Conservation (phyloP, 83 land plant genomes). For the Diphasiastrum complanatum region DNA sequence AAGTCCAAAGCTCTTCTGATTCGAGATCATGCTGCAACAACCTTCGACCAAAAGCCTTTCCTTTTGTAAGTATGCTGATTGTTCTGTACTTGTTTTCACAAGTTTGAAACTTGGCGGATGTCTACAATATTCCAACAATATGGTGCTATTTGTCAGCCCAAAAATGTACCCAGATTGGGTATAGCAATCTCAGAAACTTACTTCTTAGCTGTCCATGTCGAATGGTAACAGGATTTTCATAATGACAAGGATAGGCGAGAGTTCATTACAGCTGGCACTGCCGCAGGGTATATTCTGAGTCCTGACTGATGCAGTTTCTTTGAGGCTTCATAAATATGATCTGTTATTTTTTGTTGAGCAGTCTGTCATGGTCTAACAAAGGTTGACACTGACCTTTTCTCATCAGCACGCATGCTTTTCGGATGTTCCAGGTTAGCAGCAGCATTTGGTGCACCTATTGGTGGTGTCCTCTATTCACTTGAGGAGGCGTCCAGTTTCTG, state of each 20-base stretch:
- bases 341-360: not conserved
- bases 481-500: conserved; percentile 50
- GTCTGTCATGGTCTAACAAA: not conserved
- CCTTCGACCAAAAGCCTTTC: not conserved
- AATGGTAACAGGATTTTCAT: conserved; percentile 42
- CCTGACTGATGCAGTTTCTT: not conserved
- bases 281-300: conserved; percentile 27
- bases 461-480: conserved; percentile 42
- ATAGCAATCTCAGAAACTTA: no score
- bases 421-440: conserved; percentile 36
- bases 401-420: not conserved
- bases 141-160: no score
- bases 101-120: no score
- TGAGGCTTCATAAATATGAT: not conserved
- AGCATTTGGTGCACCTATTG: conserved; percentile 46
- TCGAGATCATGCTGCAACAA: conserved; percentile 25
- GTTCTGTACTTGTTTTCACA: no score
- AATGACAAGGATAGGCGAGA: conserved; percentile 45
- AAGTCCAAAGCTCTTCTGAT: not conserved
- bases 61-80: conserved; percentile 3
- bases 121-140: no score
- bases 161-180: no score
- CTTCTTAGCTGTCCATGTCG: no score
- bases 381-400: not conserved
- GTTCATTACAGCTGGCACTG: conserved; percentile 45